Conservation (phyloP, 108 stramenopile species). For the Stephanodiscus minutulus region DNA sequence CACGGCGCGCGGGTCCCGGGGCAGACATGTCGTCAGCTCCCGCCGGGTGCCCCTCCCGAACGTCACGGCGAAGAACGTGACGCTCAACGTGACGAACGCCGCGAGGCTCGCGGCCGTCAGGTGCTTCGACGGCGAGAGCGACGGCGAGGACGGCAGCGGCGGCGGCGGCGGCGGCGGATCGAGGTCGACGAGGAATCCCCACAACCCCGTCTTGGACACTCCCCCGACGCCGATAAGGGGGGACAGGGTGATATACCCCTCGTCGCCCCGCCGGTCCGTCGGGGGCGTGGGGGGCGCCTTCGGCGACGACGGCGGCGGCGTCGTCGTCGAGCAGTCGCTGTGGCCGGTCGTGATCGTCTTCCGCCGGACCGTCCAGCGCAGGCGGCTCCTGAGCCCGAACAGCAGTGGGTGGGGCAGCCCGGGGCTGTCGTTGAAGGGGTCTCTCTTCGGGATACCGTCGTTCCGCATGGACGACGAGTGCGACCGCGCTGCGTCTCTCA, state of each 20-base stretch:
- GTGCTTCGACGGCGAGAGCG: conserved; percentile 29
- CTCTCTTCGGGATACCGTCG: conserved; percentile 50
- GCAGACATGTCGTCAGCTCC: conserved; percentile 16
- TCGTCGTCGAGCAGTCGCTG: conserved; percentile 35
- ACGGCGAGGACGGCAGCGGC: conserved; percentile 14
- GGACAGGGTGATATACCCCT: conserved; percentile 18
- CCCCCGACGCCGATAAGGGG: conserved; percentile 42
- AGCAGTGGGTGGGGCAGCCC: conserved; percentile 36
- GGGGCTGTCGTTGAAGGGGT: conserved; percentile 36
- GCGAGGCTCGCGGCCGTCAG: conserved; percentile 30
- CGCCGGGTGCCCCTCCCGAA: conserved; percentile 30
- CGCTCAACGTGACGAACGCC: conserved; percentile 38
- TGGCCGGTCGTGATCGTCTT: conserved; percentile 74
- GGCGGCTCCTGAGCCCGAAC: conserved; percentile 25
- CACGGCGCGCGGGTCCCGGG: conserved; percentile 8
- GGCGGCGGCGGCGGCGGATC: conserved; percentile 15
- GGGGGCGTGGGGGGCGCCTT: conserved; percentile 9
- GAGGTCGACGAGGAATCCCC: neutral
- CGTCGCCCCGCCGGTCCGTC: conserved; percentile 24
- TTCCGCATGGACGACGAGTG: conserved; percentile 91
- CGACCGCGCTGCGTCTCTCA: conserved; percentile 70
- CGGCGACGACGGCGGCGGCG: neutral
- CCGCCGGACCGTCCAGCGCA: conserved; percentile 71
- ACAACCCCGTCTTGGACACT: conserved; percentile 17
- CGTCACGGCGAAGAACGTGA: conserved; percentile 40